Base-by-base conservation (phyloP, 2,329 filamentous ascomycete species). In the Colletotrichum endophyticum region DNA sequence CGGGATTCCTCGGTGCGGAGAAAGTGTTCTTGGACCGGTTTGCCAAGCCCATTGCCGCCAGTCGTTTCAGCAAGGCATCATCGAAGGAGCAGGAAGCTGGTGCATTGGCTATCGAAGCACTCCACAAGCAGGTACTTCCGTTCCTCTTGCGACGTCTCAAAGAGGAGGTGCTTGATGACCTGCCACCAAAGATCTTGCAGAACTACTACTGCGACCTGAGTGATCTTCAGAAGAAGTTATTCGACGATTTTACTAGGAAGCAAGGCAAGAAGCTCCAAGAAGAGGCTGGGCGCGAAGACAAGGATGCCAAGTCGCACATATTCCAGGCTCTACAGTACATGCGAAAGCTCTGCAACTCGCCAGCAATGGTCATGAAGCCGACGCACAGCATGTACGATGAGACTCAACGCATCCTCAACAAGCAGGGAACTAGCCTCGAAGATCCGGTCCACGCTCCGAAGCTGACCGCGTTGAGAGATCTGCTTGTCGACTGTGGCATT, bases 301-400 rank as follows among this genome's bases (percentile, higher is more conserved):
- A 98, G 83, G 95, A 98, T 78, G 94, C 96, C 79, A 99, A 99
- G 85, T 95, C 98, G 84, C 97, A 99, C 84, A 99, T 99, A 80
- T 99, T 99, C 94, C 96, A 99, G 84, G 97, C 98, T 6, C 87
- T 99, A 61, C 98, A 99, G 84, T 99, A 99, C 86, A 99, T 99
- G 98, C 95, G 98, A 77, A 99, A 99, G 87, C 92, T 99, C 8
- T 99, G 97, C 90, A 99, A 99, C 84, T 98, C 97, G 5, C 97
- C 97, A 1, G 96, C 97, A 0, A 90, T 99, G 79, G 97, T 99
- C 12, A 95, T 99, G 90, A 99, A 98, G 82, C 96, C 97, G 69
- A 95, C 93, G 22, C 96, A 98, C 85, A 95, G 94, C 82, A 92
- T 97, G 78, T 99, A 98, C 84, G 95, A 95, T 19, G 94, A 96